phyloP scores from a whole-genome alignment of 2,329 filamentous ascomycete genomes.

The Penicillium sp. region DNA sequence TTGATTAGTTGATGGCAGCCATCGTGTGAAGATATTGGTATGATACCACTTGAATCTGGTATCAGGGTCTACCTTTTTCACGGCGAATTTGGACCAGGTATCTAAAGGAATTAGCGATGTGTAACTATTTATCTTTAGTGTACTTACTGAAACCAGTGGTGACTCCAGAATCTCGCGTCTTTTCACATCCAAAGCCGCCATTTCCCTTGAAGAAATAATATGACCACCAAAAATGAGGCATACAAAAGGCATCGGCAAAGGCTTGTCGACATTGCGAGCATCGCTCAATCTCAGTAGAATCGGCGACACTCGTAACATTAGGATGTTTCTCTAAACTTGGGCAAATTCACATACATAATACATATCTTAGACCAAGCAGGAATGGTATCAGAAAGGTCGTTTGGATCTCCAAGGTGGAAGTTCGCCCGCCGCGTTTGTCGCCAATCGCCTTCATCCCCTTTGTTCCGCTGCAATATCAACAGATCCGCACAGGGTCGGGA shows the following conservation, averaged over 20 bases:
- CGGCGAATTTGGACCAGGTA: constrained; percentile 6
- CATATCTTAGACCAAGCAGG: constrained; percentile 3
- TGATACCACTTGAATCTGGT: constrained; percentile 5
- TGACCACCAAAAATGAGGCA: constrained; percentile 13
- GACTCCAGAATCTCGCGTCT: background rate
- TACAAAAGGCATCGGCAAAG: background rate
- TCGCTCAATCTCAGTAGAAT: background rate
- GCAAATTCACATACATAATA: background rate
- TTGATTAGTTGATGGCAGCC: constrained; percentile 15
- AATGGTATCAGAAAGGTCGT: background rate
- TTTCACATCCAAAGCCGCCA: constrained; percentile 7
- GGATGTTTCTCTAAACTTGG: background rate
- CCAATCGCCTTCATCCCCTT: background rate
- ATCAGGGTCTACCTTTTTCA: constrained; percentile 2
- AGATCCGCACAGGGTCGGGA: background rate
- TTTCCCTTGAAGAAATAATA: background rate
- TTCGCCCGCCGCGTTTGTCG: background rate
- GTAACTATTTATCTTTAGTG: background rate
- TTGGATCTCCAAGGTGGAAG: background rate
- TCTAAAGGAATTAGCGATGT: constrained; percentile 1
- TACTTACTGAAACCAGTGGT: constrained; percentile 5
- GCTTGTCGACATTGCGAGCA: constrained; percentile 6
- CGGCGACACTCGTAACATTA: background rate
- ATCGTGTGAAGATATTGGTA: constrained; percentile 11
- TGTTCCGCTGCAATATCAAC: background rate